Evolutionary conservation across 192 early-diverging fungal genomes (phyloP).

Genomic region (Coemansia nantahalensis): DNA sequence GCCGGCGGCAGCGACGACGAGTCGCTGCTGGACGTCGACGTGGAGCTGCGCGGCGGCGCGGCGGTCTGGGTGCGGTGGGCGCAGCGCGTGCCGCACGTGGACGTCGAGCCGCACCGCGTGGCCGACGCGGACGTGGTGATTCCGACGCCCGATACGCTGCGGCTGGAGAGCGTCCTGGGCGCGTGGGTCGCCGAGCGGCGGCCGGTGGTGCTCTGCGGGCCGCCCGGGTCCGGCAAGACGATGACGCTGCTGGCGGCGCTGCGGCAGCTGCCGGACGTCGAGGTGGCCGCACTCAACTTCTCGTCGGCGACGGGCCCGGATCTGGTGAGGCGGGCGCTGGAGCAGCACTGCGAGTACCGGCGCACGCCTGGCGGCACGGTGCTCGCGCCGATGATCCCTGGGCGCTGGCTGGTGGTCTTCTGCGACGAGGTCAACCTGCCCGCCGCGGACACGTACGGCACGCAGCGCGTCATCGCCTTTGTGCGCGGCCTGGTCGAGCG

Average conservation of each 20-base stretch:
- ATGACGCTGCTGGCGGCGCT: slow-evolving; percentile 98
- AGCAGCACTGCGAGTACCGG: slow-evolving; percentile 98
- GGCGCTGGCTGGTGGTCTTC: slow-evolving; percentile 97
- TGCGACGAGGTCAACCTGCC: slow-evolving; percentile 99
- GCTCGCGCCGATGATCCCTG: slow-evolving; percentile 75
- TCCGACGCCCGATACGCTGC: slow-evolving; percentile 96
- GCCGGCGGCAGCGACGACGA: slow-evolving; percentile 13
- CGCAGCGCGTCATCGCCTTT: slow-evolving; percentile 97
- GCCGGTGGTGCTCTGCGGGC: slow-evolving; percentile 95
- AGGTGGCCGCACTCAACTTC: slow-evolving; percentile 98
- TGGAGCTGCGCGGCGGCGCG: slow-evolving; percentile 60
- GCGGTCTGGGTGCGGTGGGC: slow-evolving; percentile 94
- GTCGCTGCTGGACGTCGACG: slow-evolving; percentile 89
- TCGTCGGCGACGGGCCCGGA: slow-evolving; percentile 97
- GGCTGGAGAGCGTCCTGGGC: slow-evolving; percentile 94
- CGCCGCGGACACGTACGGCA: slow-evolving; percentile 93
- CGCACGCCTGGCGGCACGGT: slow-evolving; percentile 91
- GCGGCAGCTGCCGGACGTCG: slow-evolving; percentile 90
- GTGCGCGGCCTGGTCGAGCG: slow-evolving; percentile 92
- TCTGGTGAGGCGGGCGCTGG: slow-evolving; percentile 91
- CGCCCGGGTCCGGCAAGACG: slow-evolving; percentile 99
- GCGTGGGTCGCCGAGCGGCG: slow-evolving; percentile 95
- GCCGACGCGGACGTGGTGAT: slow-evolving; percentile 91
- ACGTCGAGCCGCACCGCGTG: slow-evolving; percentile 94
- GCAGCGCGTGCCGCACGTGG: slow-evolving; percentile 83